These are phyloP conservation scores for Plasmodium sp. DNA, from an alignment of 169 alveolate species.

Conservation along the genomic window DNA sequence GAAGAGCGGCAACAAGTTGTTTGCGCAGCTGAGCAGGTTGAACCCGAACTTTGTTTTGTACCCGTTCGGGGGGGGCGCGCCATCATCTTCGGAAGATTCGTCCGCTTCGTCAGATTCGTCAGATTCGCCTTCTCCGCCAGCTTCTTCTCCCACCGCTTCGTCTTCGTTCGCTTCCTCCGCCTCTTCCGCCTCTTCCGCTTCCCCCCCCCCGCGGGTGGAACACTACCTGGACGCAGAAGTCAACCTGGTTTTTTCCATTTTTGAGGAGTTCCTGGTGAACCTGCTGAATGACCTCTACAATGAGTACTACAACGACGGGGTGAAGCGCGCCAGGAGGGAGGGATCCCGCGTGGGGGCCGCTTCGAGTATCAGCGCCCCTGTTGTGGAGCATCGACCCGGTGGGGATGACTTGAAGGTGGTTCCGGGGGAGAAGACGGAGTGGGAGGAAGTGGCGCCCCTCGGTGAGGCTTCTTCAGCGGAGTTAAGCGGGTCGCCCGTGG, in stretches of 20 bases:
- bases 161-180: too few relatives aligned
- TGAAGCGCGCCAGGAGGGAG: background rate
- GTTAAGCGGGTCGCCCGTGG: background rate
- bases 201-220: background rate
- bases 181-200: background rate
- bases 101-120: too few relatives aligned
- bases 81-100: too few relatives aligned
- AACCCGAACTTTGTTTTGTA: conserved; percentile 43
- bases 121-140: too few relatives aligned
- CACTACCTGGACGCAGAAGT: conserved; percentile 11
- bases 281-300: conserved; percentile 19
- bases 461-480: background rate
- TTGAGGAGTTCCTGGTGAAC: conserved; percentile 2
- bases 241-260: conserved; percentile 4
- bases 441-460: background rate
- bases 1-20: background rate
- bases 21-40: conserved; percentile 2
- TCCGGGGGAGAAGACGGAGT: background rate
- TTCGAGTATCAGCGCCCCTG: background rate
- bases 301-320: background rate
- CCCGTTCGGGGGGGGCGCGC: background rate
- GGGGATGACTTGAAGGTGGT: background rate
- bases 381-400: background rate
- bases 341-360: background rate
- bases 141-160: too few relatives aligned